Evolutionary conservation across 805 yeast genomes (phyloP).

Genomic region (Candida dendrica): DNA sequence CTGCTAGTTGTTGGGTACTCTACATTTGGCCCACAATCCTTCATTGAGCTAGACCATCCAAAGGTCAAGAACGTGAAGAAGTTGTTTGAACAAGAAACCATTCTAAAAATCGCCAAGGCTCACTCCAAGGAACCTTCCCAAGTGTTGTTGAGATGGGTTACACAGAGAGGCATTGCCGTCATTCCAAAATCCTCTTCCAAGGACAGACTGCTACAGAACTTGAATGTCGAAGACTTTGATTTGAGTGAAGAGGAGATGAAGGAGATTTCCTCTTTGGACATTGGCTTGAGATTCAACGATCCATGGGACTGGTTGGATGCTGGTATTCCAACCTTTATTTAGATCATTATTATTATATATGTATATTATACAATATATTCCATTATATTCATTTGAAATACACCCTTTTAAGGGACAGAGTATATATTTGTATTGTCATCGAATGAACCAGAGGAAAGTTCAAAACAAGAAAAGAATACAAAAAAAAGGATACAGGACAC

Average conservation of each 20-base stretch:
- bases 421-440: too few relatives aligned
- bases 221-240: slow-evolving; percentile 48
- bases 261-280: slow-evolving; percentile 54
- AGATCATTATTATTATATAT: too few relatives aligned
- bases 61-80: slow-evolving; percentile 45
- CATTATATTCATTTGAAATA: too few relatives aligned
- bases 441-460: too few relatives aligned
- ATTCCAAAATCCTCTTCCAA: slow-evolving; percentile 77
- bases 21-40: slow-evolving; percentile 83
- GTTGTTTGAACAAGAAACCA: slow-evolving; percentile 49
- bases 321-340: slow-evolving; percentile 19
- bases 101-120: slow-evolving; percentile 47
- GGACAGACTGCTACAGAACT: slow-evolving; percentile 55
- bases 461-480: too few relatives aligned
- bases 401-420: too few relatives aligned
- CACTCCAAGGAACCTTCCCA: slow-evolving; percentile 56
- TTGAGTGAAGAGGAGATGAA: slow-evolving; percentile 46
- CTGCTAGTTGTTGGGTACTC: slow-evolving; percentile 77
- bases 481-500: too few relatives aligned
- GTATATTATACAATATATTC: too few relatives aligned
- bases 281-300: slow-evolving; percentile 74
- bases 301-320: slow-evolving; percentile 36
- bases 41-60: slow-evolving; percentile 53
- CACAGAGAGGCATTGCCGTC: slow-evolving; percentile 68
- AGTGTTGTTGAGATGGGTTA: slow-evolving; percentile 76